A percentile compares a stretch with the other conserved stretches of the same genome.
Evolutionary conservation across 2,329 filamentous ascomycete species (phyloP).

Genomic region (Knufia fluminis): DNA sequence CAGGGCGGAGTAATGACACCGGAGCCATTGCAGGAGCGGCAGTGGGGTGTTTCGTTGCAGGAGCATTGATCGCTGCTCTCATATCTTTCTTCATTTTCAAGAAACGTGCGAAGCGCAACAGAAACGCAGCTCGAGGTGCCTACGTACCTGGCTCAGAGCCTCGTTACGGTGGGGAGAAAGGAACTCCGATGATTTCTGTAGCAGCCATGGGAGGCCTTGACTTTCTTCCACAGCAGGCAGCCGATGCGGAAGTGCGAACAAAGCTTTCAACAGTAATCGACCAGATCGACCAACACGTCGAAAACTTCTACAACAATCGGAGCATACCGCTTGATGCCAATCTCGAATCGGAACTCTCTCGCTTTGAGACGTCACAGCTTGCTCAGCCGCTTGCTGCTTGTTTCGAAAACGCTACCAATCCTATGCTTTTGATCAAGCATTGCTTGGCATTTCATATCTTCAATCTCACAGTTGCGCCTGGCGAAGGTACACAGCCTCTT

Average conservation of each 20-base stretch:
- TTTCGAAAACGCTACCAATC: slow-evolving; percentile 11
- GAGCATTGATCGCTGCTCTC: slow-evolving; percentile 20
- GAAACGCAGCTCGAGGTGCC: neutral
- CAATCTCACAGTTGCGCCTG: slow-evolving; percentile 16
- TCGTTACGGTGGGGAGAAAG: slow-evolving; percentile 2
- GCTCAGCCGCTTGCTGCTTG: slow-evolving; percentile 15
- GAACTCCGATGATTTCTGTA: neutral
- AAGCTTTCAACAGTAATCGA: slow-evolving; percentile 27
- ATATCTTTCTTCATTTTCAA: slow-evolving; percentile 22
- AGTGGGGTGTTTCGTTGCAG: slow-evolving; percentile 23
- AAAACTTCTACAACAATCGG: slow-evolving; percentile 27
- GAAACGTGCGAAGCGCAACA: slow-evolving; percentile 4
- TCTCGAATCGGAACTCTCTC: slow-evolving; percentile 9
- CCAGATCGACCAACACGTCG: slow-evolving; percentile 28
- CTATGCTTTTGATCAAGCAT: slow-evolving; percentile 22
- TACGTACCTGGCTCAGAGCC: neutral
- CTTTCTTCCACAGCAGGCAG: slow-evolving; percentile 25
- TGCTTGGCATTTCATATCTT: slow-evolving; percentile 19
- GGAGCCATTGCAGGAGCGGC: slow-evolving; percentile 24
- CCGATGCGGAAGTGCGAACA: slow-evolving; percentile 24
- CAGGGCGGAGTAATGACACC: slow-evolving; percentile 6
- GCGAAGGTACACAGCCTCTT: slow-evolving; percentile 7
- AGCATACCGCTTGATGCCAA: slow-evolving; percentile 2
- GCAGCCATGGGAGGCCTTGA: neutral
- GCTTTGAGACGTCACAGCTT: slow-evolving; percentile 21